Evolutionary conservation across 148 eudicot species (phyloP).

Genomic region (Nyssa sinensis): DNA sequence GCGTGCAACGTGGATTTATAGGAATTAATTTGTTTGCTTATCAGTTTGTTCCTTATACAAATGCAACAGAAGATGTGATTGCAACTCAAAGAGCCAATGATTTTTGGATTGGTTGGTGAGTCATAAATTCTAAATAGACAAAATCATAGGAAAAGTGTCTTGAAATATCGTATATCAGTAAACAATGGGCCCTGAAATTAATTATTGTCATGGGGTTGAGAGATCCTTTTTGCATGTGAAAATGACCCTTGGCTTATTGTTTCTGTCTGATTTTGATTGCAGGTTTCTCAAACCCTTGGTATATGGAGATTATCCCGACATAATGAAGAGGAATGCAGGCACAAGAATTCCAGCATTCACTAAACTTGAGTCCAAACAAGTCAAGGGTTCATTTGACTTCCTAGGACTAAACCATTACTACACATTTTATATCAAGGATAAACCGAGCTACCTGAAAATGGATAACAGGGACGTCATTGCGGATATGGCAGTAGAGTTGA

Average conservation of each 20-base stretch:
- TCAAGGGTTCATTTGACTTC: slow-evolving; percentile 64
- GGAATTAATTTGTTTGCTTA: slow-evolving; percentile 44
- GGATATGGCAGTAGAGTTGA: slow-evolving; percentile 36
- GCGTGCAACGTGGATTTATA: slow-evolving; percentile 48
- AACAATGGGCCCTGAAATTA: too few species aligned
- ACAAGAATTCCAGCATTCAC: slow-evolving; percentile 47
- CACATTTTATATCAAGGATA: slow-evolving; percentile 27
- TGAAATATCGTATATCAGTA: too few species aligned
- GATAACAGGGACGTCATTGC: slow-evolving; percentile 34
- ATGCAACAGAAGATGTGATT: slow-evolving; percentile 34
- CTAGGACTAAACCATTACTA: slow-evolving; percentile 57
- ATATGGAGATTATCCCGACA: slow-evolving; percentile 58
- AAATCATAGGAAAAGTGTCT: too few species aligned
- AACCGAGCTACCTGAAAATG: slow-evolving; percentile 22
- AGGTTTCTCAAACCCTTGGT: slow-evolving; percentile 58
- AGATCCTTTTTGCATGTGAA: not conserved
- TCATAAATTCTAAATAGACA: not conserved
- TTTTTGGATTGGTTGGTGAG: slow-evolving; percentile 60
- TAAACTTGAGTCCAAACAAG: slow-evolving; percentile 34
- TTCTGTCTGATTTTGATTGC: not conserved
- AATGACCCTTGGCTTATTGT: not conserved
- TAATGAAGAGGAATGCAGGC: slow-evolving; percentile 43
- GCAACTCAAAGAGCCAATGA: slow-evolving; percentile 51
- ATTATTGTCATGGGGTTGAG: too few species aligned
- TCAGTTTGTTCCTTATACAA: slow-evolving; percentile 31